A percentile compares a stretch with the other conserved stretches of the same genome.
Conservation (phyloP, 2,329 filamentous ascomycete species). For the Stemphylium lycopersici region DNA sequence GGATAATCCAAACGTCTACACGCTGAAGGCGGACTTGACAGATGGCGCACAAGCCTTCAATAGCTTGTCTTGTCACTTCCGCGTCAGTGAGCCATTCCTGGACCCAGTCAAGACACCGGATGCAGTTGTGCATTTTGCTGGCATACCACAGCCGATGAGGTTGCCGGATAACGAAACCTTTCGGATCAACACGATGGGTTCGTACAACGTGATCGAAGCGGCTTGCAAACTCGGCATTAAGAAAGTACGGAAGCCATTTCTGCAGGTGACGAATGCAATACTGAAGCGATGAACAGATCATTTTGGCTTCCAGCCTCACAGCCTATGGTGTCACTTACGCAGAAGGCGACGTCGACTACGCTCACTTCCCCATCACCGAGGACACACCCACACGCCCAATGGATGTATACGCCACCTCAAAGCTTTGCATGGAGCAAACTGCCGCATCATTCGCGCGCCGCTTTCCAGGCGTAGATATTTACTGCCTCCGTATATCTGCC, state of each 20-base stretch:
- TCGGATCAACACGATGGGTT: slow-evolving; percentile 43
- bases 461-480: slow-evolving; percentile 61
- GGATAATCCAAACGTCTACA: slow-evolving; percentile 55
- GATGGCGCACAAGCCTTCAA: slow-evolving; percentile 62
- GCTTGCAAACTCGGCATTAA: slow-evolving; percentile 65
- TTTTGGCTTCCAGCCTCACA: slow-evolving; percentile 64
- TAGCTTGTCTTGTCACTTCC: slow-evolving; percentile 61
- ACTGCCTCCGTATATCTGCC: slow-evolving; percentile 64
- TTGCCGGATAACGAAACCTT: slow-evolving; percentile 66
- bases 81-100: slow-evolving; percentile 52
- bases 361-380: slow-evolving; percentile 65
- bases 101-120: slow-evolving; percentile 54
- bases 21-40: slow-evolving; percentile 62
- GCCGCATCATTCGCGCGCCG: slow-evolving; percentile 61
- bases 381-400: slow-evolving; percentile 62
- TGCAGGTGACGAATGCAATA: neutral
- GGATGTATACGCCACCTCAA: slow-evolving; percentile 65
- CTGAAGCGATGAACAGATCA: slow-evolving; percentile 43
- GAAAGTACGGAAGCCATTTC: slow-evolving; percentile 46
- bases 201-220: slow-evolving; percentile 66
- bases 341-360: slow-evolving; percentile 61
- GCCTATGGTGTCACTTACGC: slow-evolving; percentile 65
- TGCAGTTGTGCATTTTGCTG: slow-evolving; percentile 65
- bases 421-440: slow-evolving; percentile 63
- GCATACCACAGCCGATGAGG: slow-evolving; percentile 62